phyloP scores from a whole-genome alignment of 495 filamentous ascomycete genomes.

The Aeminium ludgeri region DNA sequence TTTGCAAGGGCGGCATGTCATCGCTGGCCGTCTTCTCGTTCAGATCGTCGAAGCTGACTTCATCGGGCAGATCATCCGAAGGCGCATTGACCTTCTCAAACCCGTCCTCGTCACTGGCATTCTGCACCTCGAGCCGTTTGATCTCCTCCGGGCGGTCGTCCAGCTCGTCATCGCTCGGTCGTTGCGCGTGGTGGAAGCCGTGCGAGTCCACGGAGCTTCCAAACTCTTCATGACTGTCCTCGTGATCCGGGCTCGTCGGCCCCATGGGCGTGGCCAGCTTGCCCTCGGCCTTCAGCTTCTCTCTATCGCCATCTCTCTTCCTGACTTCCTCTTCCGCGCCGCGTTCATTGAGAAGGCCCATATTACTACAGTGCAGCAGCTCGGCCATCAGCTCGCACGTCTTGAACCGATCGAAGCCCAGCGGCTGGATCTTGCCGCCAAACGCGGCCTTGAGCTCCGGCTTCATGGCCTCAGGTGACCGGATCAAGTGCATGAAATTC shows the following conservation, averaged over 20 bases:
- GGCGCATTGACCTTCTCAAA: conserved; percentile 79
- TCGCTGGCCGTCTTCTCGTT: conserved; percentile 26
- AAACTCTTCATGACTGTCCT: conserved; percentile 21
- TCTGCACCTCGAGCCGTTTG: conserved; percentile 47
- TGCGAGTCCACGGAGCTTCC: conserved; percentile 28
- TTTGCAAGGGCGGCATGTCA: conserved; percentile 7
- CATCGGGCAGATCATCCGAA: conserved; percentile 49
- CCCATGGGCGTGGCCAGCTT: conserved; percentile 31
- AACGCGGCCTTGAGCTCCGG: conserved; percentile 68
- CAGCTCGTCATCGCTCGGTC: conserved; percentile 18
- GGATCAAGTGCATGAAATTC: conserved; percentile 82
- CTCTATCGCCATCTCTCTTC: conserved; percentile 64
- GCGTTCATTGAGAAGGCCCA: conserved; percentile 85
- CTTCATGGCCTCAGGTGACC: conserved; percentile 42
- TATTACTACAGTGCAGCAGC: conserved; percentile 94
- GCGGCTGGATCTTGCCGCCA: conserved; percentile 76
- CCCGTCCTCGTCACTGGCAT: conserved; percentile 73
- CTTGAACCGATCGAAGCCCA: conserved; percentile 97
- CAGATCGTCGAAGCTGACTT: conserved; percentile 34
- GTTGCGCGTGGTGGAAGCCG: conserved; percentile 31
- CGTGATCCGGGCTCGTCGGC: conserved; percentile 16
- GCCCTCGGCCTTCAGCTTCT: conserved; percentile 57
- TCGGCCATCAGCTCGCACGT: conserved; percentile 99
- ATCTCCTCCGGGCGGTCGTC: conserved; percentile 31
- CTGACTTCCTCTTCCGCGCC: conserved; percentile 79